Conservation (phyloP, 495 filamentous ascomycete species). For the Tuber calosporum region DNA sequence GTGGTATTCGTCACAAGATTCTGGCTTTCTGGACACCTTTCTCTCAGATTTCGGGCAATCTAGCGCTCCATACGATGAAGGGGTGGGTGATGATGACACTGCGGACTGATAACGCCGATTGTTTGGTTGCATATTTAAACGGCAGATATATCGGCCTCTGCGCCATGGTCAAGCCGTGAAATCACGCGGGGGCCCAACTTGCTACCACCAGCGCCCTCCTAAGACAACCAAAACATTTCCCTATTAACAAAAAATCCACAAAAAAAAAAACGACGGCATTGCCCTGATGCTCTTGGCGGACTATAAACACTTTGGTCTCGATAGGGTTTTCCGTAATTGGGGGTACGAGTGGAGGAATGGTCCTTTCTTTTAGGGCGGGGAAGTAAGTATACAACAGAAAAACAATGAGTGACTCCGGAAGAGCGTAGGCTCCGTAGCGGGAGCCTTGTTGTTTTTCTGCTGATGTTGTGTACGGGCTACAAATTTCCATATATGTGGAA, state of each 20-base stretch:
- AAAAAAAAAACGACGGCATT: conserved; percentile 20
- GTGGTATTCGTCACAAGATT: conserved; percentile 2
- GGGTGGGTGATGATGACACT: conserved; percentile 19
- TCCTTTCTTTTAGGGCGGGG: conserved; percentile 18
- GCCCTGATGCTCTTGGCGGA: conserved; percentile 21
- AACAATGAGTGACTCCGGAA: conserved; percentile 35
- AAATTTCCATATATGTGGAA: not conserved
- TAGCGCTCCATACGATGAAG: conserved; percentile 5
- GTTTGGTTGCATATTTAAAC: conserved; percentile 9
- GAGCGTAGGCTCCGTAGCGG: conserved; percentile 34
- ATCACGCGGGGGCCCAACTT: not conserved
- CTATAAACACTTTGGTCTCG: conserved; percentile 17
- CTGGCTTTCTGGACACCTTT: not conserved
- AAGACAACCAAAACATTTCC: conserved; percentile 14
- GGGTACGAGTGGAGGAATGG: conserved; percentile 21
- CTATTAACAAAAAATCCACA: conserved; percentile 23
- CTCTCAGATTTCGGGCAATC: conserved; percentile 2
- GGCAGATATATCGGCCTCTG: conserved; percentile 17
- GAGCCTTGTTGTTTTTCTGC: conserved; percentile 36
- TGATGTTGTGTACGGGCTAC: conserved; percentile 8
- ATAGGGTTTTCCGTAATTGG: conserved; percentile 21
- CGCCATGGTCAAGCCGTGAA: not conserved
- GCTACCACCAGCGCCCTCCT: conserved; percentile 11
- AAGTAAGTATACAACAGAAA: conserved; percentile 34
- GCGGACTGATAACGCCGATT: conserved; percentile 19